phyloP scores from a whole-genome alignment of 2,329 filamentous ascomycete genomes.

The Talaromyces piceae region DNA sequence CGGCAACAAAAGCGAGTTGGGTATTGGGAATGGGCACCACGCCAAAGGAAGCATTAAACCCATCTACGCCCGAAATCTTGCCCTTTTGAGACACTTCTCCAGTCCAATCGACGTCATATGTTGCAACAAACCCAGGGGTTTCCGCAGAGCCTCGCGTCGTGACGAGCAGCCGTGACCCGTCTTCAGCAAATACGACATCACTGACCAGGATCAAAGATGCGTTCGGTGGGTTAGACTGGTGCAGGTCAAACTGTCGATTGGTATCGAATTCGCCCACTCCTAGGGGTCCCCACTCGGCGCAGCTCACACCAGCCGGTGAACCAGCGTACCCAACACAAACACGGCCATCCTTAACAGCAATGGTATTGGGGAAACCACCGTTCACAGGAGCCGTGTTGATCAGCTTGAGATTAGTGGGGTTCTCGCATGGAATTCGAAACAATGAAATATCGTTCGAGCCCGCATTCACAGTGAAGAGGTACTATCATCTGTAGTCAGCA shows the following conservation, averaged over 20 bases:
- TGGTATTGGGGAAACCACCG: neutral
- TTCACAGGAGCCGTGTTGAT: neutral
- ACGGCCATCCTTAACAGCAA: neutral
- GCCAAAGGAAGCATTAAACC: neutral
- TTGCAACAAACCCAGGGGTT: neutral
- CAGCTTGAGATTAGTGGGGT: neutral
- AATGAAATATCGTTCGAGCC: neutral
- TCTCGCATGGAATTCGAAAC: neutral
- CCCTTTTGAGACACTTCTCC: neutral
- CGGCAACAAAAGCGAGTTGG: neutral
- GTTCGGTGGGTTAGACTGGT: neutral
- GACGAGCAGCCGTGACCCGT: neutral
- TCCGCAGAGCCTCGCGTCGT: neutral
- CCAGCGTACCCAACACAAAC: neutral
- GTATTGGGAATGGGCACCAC: neutral
- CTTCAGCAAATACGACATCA: neutral
- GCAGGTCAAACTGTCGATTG: neutral
- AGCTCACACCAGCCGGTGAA: neutral
- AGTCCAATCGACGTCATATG: neutral
- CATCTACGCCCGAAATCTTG: neutral
- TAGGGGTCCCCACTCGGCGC: neutral
- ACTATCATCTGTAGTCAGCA: neutral
- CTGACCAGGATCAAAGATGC: neutral
- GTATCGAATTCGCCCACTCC: neutral
- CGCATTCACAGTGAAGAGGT: neutral